Base-by-base conservation (phyloP, 1,139 yeast species). In the Kodamaea ohmeri region DNA sequence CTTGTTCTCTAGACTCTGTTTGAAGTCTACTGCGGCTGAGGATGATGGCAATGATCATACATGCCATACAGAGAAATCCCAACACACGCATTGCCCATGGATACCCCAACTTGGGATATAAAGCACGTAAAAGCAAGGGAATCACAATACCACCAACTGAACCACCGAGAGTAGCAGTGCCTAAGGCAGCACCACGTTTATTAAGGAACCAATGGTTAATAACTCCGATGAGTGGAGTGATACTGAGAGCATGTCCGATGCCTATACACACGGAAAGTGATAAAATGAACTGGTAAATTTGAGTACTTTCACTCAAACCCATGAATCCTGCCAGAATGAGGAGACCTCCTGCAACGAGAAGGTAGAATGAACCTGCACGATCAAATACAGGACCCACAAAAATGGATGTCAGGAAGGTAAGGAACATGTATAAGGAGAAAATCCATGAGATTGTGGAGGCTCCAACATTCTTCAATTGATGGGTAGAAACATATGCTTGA, bases 21-120 rank as follows among this genome's bases (percentile, higher is more conserved):
- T 31, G 34, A 35, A 72, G 49, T 45, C 85, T 65, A 52, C 78
- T 85, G 34, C 65, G 70, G 2, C 73, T 70, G 18, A 78, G 58
- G 0, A 66, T 36, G 7, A 52, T 47, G 5, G 64, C 47, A 13
- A 44, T 36, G 7, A 46, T 15, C 63, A 61, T 58, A 41, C 65
- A 63, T 1, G 50, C 62, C 14, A 61, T 44, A 34, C 64, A 58
- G 25, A 63, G 49, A 34, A 66, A 61, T 0, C 63, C 71, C 38
- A 67, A 50, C 5, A 61, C 50, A 22, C 72, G 49, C 15, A 65
- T 53, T 9, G 69, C 61, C 70, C 71, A 65, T 2, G 48, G 52
- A 46, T 56, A 67, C 2, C 69, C 71, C 17, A 61, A 53, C 38
- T 50, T 50, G 1, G 52, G 48, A 39, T 59, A 65, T 15, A 66